Percentiles rank a stretch among this genome's conserved stretches.
Evolutionary conservation across 306 rosid species (phyloP).

Genomic region (Calophaca sinica): DNA sequence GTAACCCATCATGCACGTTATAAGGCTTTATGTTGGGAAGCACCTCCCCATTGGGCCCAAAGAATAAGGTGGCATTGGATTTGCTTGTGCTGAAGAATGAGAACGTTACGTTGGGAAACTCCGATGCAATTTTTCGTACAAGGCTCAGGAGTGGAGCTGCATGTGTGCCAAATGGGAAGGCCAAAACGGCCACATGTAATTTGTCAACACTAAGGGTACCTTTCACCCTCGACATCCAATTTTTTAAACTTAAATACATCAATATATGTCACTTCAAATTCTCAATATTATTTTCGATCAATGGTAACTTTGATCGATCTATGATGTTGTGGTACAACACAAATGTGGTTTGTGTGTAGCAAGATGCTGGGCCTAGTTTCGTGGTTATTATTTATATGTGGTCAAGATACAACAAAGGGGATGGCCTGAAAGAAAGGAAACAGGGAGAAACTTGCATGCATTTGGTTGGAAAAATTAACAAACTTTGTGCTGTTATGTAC

Average conservation of each 20-base stretch:
- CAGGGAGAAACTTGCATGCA: not conserved
- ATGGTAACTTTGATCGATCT: not conserved
- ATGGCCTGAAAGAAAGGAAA: not conserved
- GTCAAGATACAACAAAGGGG: not conserved
- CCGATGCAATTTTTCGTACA: slow-evolving; percentile 48
- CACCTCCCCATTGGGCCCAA: not conserved
- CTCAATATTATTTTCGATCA: too few species aligned
- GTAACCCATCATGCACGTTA: slow-evolving; percentile 66
- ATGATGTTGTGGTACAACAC: not conserved
- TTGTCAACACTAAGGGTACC: not conserved
- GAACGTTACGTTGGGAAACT: slow-evolving; percentile 49
- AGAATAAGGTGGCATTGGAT: slow-evolving; percentile 51
- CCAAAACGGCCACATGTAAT: slow-evolving; percentile 67
- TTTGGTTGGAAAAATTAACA: not conserved
- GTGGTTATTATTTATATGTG: not conserved
- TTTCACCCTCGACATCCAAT: not conserved
- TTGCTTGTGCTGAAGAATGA: slow-evolving; percentile 62
- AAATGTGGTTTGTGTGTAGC: too few species aligned
- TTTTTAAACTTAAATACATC: too few species aligned
- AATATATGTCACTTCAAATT: too few species aligned
- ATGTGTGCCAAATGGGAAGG: slow-evolving; percentile 80
- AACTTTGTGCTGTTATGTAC: not conserved
- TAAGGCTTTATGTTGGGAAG: slow-evolving; percentile 47
- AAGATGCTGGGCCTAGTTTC: not conserved
- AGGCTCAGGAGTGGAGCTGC: slow-evolving; percentile 68